These are phyloP conservation scores for Suillus alpinus DNA, from an alignment of 768 basidiomycete species.

Conservation along the genomic window DNA sequence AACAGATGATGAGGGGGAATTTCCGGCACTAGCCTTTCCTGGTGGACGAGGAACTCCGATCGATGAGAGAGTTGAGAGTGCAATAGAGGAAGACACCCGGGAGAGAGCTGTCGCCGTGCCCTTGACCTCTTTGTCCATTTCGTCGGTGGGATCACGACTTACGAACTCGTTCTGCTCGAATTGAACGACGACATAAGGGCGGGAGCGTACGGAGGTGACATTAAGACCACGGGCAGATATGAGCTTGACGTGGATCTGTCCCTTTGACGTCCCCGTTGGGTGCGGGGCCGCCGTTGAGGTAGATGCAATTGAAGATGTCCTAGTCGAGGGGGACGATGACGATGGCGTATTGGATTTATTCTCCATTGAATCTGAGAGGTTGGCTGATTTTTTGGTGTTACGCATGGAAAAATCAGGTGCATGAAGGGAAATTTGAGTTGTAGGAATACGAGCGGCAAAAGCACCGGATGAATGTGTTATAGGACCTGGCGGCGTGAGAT, in stretches of 20 bases:
- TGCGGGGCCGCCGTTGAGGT: conserved; percentile 20
- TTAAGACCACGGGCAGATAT: conserved; percentile 86
- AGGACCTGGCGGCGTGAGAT: conserved; percentile 43
- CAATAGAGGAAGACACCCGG: conserved; percentile 58
- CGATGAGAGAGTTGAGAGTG: conserved; percentile 64
- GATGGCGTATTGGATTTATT: conserved; percentile 38
- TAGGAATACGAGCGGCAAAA: conserved; percentile 53
- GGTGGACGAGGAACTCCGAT: conserved; percentile 49
- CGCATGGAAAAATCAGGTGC: conserved; percentile 84
- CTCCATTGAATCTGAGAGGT: conserved; percentile 30
- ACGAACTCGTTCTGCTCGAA: conserved; percentile 99
- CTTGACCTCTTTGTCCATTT: conserved; percentile 85
- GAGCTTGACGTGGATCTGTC: conserved; percentile 94
- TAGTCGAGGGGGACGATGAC: conserved; percentile 38
- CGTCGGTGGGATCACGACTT: conserved; percentile 82
- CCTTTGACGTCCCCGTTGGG: conserved; percentile 43
- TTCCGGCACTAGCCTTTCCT: conserved; percentile 40
- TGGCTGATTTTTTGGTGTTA: conserved; percentile 43
- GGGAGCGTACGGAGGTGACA: conserved; percentile 59
- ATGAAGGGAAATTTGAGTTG: conserved; percentile 72
- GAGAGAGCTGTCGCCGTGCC: conserved; percentile 64
- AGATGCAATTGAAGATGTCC: conserved; percentile 26
- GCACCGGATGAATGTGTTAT: conserved; percentile 45
- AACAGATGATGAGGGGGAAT: conserved; percentile 42
- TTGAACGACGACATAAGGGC: conserved; percentile 93